Evolutionary conservation across 306 rosid species (phyloP), one percentile per base, ranked within the genome.

Genomic region (Medicago lupulina): DNA sequence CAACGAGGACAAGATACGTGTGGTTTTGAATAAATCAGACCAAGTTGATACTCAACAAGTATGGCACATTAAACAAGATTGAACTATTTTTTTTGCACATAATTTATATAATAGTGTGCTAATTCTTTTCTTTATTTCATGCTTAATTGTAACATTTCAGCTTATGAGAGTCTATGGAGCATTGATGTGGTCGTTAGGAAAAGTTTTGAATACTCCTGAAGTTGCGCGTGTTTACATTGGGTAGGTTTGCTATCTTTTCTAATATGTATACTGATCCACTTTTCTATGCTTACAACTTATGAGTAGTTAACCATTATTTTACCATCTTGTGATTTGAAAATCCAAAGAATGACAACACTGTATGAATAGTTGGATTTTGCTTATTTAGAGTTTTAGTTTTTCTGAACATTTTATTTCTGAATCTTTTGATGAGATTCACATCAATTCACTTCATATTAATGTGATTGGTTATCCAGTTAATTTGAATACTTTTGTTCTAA

Each of bases 151-250:
- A 55, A n/a, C 25, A 11, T 67, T 78, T 40, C 58, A 92, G 99
- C 90, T 95, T 66, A 95, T 95, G 99, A 90, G 99, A 81, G 97
- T 95, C n/a, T 95, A 92, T 80, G 97, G 97, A 84, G 99, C 97
- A 1, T 84, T 95, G 83, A 95, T 95, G 99, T 95, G 99, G 99
- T 95, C 97, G 4, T 77, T 95, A 63, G 97, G 97, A 46, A 95
- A 92, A 76, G 97, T 95, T 47, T 21, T 92, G 75, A 95, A 88
- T 71, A 95, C 93, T 59, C 97, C 99, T 1, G 99, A 95, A 81
- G 99, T 95, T 65, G 31, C 67, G 21, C 99, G 99, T 39, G 97
- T 95, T 66, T 95, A 92, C 77, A 87, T 92, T 57, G 97, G 97
- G 99, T 89, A 84, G 13, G 93, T 78, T 80, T 67, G 54, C 36